These are phyloP conservation scores for Podila clonocystis DNA, from an alignment of 192 early-diverging fungal species.

Conservation along the genomic window DNA sequence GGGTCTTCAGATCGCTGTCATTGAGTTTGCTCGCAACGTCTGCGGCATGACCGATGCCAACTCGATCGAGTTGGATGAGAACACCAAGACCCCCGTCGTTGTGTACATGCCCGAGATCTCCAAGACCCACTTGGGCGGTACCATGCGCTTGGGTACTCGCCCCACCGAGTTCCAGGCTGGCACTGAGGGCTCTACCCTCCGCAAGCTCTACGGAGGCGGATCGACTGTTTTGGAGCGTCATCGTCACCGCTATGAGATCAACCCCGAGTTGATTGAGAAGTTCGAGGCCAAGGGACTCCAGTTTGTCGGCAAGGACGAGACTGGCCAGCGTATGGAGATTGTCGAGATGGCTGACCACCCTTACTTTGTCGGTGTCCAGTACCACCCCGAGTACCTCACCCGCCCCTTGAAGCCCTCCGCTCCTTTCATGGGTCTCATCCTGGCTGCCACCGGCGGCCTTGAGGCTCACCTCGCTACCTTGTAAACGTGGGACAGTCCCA, in stretches of 20 bases:
- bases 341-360: slow-evolving; percentile 88
- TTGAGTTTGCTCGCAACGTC: slow-evolving; percentile 97
- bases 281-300: slow-evolving; percentile 85
- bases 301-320: slow-evolving; percentile 95
- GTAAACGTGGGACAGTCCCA: neutral
- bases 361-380: slow-evolving; percentile 95
- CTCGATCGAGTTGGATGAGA: slow-evolving; percentile 86
- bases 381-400: slow-evolving; percentile 98
- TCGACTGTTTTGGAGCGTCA: slow-evolving; percentile 88
- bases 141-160: slow-evolving; percentile 94
- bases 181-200: slow-evolving; percentile 72
- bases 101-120: slow-evolving; percentile 99
- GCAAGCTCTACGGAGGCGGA: slow-evolving; percentile 58
- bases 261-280: slow-evolving; percentile 80
- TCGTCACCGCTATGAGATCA: slow-evolving; percentile 98
- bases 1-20: slow-evolving; percentile 96
- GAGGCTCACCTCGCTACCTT: slow-evolving; percentile 31
- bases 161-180: slow-evolving; percentile 81
- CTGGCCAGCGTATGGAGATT: slow-evolving; percentile 98
- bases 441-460: slow-evolving; percentile 77
- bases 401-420: slow-evolving; percentile 93
- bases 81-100: slow-evolving; percentile 81
- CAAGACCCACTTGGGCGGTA: slow-evolving; percentile 92
- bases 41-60: slow-evolving; percentile 82
- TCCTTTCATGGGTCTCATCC: slow-evolving; percentile 91